These are phyloP conservation scores for Paecilomyces dactylethromorphus DNA, from an alignment of 2,329 filamentous ascomycete genomes.

Conservation along the genomic window DNA sequence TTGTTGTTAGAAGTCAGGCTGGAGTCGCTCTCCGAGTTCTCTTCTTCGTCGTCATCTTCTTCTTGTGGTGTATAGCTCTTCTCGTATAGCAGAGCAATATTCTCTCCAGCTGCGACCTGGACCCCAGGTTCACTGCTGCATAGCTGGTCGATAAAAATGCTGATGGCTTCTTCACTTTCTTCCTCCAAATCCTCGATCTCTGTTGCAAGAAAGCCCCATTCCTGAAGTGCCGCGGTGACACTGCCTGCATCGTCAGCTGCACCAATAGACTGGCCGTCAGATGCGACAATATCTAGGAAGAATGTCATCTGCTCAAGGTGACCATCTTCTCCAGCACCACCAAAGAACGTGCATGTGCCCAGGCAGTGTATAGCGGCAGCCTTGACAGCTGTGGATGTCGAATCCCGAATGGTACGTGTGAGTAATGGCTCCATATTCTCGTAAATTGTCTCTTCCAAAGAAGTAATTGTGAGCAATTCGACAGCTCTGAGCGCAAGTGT, in stretches of 20 bases:
- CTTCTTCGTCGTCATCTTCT: conserved; percentile 50
- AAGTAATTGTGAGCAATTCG: conserved; percentile 62
- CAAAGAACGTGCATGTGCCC: conserved; percentile 66
- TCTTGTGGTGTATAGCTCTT: conserved; percentile 56
- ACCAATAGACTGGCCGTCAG: conserved; percentile 66
- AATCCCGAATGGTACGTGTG: conserved; percentile 60
- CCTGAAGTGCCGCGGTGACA: conserved; percentile 67
- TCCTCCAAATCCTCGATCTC: conserved; percentile 68
- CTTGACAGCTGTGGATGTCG: conserved; percentile 59
- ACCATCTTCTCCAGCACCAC: conserved; percentile 63
- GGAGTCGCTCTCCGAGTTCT: conserved; percentile 29
- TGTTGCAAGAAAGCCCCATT: conserved; percentile 75
- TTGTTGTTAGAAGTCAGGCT: conserved; percentile 34
- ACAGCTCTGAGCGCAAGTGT: conserved; percentile 66
- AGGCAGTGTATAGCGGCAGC: conserved; percentile 67
- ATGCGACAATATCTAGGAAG: conserved; percentile 69
- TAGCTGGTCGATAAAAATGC: conserved; percentile 79
- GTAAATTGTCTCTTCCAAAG: conserved; percentile 60
- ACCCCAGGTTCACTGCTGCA: conserved; percentile 66
- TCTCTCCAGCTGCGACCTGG: conserved; percentile 69
- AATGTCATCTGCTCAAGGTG: conserved; percentile 68
- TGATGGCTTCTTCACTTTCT: conserved; percentile 64
- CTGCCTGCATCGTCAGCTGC: conserved; percentile 64
- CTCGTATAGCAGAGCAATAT: conserved; percentile 78
- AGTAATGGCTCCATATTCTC: conserved; percentile 53